These are phyloP conservation scores for Claviceps capensis DNA, from an alignment of 2,329 filamentous ascomycete genomes.

Conservation along the genomic window DNA sequence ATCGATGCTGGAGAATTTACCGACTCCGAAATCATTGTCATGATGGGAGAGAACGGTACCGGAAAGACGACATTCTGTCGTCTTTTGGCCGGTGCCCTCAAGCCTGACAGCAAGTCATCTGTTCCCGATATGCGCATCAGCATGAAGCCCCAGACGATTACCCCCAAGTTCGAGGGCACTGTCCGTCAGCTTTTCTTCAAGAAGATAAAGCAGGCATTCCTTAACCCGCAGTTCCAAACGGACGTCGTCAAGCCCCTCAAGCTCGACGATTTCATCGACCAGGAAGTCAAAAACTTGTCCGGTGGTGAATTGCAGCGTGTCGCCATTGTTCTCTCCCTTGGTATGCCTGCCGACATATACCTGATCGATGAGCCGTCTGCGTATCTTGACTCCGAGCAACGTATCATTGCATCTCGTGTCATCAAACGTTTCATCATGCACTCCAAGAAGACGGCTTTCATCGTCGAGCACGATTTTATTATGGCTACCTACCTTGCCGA, in stretches of 20 bases:
- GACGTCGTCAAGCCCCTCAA: constrained; percentile 99
- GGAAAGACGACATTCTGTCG: constrained; percentile 99
- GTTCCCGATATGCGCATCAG: constrained; percentile 93
- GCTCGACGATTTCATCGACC: constrained; percentile 97
- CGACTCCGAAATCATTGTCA: constrained; percentile 96
- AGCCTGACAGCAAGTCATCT: constrained; percentile 67
- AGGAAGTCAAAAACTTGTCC: constrained; percentile 97
- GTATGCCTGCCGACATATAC: constrained; percentile 93
- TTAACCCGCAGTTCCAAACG: constrained; percentile 96
- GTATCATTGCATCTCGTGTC: constrained; percentile 91
- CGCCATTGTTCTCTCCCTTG: constrained; percentile 91
- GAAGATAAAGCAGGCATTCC: constrained; percentile 94
- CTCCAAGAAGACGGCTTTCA: constrained; percentile 97
- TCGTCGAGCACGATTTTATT: constrained; percentile 99
- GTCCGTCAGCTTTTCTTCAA: constrained; percentile 99
- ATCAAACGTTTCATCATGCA: constrained; percentile 99
- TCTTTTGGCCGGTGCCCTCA: constrained; percentile 82
- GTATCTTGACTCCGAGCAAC: constrained; percentile 97
- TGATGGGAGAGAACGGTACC: constrained; percentile 99
- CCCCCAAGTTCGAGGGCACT: constrained; percentile 92
- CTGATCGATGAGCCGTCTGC: constrained; percentile 95
- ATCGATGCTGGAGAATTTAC: constrained; percentile 82
- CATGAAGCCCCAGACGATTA: constrained; percentile 99
- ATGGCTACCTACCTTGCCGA: constrained; percentile 73
- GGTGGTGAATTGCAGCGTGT: constrained; percentile 99